These are phyloP conservation scores for Ophiostoma triangulosporum DNA, from an alignment of 2,329 filamentous ascomycete species.

Conservation along the genomic window DNA sequence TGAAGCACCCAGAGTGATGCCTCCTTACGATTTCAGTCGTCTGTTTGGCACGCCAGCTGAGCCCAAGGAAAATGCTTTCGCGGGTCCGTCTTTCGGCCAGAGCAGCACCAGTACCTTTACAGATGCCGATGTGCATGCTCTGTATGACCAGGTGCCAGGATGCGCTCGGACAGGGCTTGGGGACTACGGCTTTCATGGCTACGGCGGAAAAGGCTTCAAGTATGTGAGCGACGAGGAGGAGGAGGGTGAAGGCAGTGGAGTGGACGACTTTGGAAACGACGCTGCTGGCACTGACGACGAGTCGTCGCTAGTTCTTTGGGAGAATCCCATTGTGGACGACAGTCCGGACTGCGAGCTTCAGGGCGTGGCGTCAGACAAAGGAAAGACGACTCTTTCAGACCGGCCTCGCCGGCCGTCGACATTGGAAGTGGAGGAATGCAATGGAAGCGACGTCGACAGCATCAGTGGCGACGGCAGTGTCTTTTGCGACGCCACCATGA, in stretches of 20 bases:
- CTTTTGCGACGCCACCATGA: not conserved
- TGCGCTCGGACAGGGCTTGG: not conserved
- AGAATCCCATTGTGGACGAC: not conserved
- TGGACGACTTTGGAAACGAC: not conserved
- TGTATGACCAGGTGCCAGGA: not conserved
- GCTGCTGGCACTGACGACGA: not conserved
- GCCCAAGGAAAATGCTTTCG: not conserved
- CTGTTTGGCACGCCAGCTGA: not conserved
- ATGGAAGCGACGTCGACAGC: not conserved
- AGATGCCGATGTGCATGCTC: not conserved
- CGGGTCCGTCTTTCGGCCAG: not conserved
- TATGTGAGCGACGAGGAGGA: not conserved
- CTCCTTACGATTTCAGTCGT: not conserved
- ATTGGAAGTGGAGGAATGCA: constrained; percentile 10
- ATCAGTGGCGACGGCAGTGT: not conserved
- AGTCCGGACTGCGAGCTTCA: not conserved
- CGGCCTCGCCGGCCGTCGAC: not conserved
- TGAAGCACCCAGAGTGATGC: not conserved
- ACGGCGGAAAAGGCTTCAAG: not conserved
- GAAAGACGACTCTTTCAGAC: not conserved
- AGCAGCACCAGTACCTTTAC: not conserved
- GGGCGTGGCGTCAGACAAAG: not conserved
- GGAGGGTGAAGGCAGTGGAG: not conserved
- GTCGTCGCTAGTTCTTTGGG: not conserved
- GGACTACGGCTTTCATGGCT: not conserved